Evolutionary conservation across 768 basidiomycete genomes (phyloP), one percentile per base, ranked within the genome.

Genomic region (Lentinula sp.): DNA sequence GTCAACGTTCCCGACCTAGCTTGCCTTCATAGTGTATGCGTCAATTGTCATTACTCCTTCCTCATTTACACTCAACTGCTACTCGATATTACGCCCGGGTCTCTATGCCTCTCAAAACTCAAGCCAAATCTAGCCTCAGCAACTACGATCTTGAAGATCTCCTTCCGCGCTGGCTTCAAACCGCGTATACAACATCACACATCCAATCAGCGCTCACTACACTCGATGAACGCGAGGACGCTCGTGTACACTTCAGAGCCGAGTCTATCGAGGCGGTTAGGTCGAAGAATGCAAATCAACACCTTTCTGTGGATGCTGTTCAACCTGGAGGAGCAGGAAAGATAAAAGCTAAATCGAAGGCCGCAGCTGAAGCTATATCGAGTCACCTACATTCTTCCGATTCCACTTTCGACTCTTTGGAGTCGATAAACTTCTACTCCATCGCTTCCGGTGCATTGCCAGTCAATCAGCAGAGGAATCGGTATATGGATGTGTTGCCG

Each of bases 401-500:
- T 20, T n/a, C 51, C 28, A 37, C 35, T n/a, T 18, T 20, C 10
- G 6, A 9, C 6, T 32, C 35, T 54, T 39, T 37, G 8, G 23
- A 20, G 5, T n/a, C 37, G 18, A 28, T n/a, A 13, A 56, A 43
- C 12, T 42, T 41, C 39, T 59, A 59, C 46, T 59, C 57, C n/a
- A 41, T 59, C 33, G 45, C 23, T 12, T 23, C 57, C 16, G 57
- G 41, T 18, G 12, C 20, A 32, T 41, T 10, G 6, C 57, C 43
- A 37, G 57, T 49, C 8, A 82, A 89, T 66, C 52, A 66, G 20
- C 65, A 65, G 50, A 72, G 71, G 36, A 93, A 93, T 75, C 88
- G 93, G 12, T 95, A 95, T 66, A 54, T 68, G 33, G 83, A 92
- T 66, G 81, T 95, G 57, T 73, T 83, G 51, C 90, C 93, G 0